Base-by-base conservation (phyloP, 2,329 filamentous ascomycete species). In the Zasmidium angulare region DNA sequence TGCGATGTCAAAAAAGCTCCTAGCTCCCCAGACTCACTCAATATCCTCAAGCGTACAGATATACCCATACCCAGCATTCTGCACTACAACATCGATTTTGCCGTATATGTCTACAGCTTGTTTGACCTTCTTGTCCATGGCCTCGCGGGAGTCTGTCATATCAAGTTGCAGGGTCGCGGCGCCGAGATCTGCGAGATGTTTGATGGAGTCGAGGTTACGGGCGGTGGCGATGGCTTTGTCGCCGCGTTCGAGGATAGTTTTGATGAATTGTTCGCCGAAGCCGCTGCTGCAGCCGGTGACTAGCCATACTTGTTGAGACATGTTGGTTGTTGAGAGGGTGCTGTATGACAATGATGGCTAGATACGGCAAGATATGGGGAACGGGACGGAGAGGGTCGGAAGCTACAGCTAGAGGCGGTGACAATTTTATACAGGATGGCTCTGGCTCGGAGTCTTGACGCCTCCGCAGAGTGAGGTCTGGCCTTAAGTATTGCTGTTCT, bases 191-290 rank as follows among this genome's bases (percentile, higher is more conserved):
- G 60, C 53, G 12, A 67, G 58, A 6, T 63, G 50, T n/a, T 50
- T 47, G 19, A 66, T 52, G 31, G 58, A 56, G 21, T 51, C 52
- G 12, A 52, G 48, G 53, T 81, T 76, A 49, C 75, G 72, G 59
- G 81, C 79, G 40, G 81, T 67, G 10, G 80, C 72, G 59, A 78
- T 76, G 50, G 81, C 74, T 20, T 73, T 71, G 66, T 80, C 74
- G 20, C 79, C 78, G 9, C 49, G 21, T 3, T 46, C 17, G 36
- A 56, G 46, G 17, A 23, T 26, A 7, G 43, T 40, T 19, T 51
- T 50, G 20, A 26, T 29, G 26, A 51, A 29, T 17, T 46, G 24
- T 20, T 57, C 47, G 29, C 55, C 55, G 19, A 56, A 50, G 24
- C 47, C 54, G 20, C 12, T 21, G 47, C 48, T 51, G 54, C 54